Evolutionary conservation across 2,329 filamentous ascomycete species (phyloP).

Genomic region (Sarocladiaceae sp.): DNA sequence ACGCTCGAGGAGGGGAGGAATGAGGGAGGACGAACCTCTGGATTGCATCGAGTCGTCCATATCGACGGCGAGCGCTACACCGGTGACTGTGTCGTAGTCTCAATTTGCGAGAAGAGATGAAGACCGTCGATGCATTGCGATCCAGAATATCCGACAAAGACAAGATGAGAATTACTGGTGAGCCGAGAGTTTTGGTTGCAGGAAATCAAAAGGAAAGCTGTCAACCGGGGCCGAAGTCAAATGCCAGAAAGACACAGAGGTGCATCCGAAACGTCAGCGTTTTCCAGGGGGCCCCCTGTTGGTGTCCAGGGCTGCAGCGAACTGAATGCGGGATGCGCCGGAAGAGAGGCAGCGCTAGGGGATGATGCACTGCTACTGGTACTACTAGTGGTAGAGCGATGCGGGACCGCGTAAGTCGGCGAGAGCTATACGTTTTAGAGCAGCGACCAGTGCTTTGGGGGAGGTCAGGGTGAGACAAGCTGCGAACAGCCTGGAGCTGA

Average conservation of each 20-base stretch:
- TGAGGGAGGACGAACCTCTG: constrained; percentile 1
- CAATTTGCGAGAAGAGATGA: neutral
- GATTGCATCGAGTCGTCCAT: neutral
- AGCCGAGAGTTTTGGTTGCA: too few relatives aligned
- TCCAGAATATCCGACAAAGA: neutral
- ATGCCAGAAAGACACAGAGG: neutral
- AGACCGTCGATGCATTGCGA: neutral
- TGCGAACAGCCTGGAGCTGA: too few relatives aligned
- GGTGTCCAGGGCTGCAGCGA: neutral
- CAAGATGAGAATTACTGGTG: too few relatives aligned
- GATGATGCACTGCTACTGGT: too few relatives aligned
- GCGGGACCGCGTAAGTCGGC: too few relatives aligned
- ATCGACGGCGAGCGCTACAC: neutral
- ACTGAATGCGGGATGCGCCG: neutral
- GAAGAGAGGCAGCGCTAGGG: neutral
- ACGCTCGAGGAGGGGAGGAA: neutral
- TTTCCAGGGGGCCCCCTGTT: too few relatives aligned
- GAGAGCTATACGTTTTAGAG: too few relatives aligned
- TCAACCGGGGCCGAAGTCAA: too few relatives aligned
- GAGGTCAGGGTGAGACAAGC: too few relatives aligned
- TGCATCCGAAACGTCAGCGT: constrained; percentile 6
- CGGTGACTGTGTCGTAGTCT: neutral
- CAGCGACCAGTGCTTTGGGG: too few relatives aligned
- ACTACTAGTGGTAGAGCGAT: too few relatives aligned
- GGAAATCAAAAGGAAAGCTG: too few relatives aligned